A percentile compares a stretch with the other conserved stretches of the same genome.
phyloP scores from a whole-genome alignment of 352 stramenopile genomes.

The Pilasporangium apinafurcum region DNA sequence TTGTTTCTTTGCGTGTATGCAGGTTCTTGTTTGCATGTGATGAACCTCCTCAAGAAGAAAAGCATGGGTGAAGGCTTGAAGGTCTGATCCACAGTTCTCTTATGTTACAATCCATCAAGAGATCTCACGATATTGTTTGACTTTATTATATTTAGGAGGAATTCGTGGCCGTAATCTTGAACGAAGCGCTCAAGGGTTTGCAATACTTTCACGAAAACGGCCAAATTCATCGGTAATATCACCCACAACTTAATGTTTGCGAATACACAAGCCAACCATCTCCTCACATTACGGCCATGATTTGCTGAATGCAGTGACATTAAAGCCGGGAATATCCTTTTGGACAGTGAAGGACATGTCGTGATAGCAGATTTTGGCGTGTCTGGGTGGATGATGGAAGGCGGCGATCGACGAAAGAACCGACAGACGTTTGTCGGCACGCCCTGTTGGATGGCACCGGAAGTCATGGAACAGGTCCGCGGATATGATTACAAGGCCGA shows the following conservation, averaged over 20 bases:
- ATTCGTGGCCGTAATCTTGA: constrained; percentile 96
- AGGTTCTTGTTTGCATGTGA: constrained; percentile 95
- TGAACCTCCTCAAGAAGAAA: constrained; percentile 93
- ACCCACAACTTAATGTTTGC: no score
- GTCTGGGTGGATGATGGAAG: constrained; percentile 97
- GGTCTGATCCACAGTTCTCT: constrained; percentile 1
- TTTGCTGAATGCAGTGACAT: constrained; percentile 76
- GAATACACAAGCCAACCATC: no score
- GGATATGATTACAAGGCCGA: constrained; percentile 96
- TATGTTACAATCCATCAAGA: neutral
- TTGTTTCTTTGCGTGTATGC: neutral
- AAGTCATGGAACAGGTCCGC: constrained; percentile 90
- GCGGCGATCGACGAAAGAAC: constrained; percentile 91
- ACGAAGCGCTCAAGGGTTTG: constrained; percentile 95
- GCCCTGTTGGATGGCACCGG: constrained; percentile 94
- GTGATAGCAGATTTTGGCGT: constrained; percentile 99
- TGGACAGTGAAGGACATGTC: constrained; percentile 92
- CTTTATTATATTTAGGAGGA: constrained; percentile 66
- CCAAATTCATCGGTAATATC: constrained; percentile 95
- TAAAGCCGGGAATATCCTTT: constrained; percentile 97
- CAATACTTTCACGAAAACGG: constrained; percentile 99
- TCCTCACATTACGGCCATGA: no score
- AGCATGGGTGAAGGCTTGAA: constrained; percentile 82
- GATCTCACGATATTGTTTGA: no score
- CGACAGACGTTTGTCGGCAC: constrained; percentile 98